phyloP scores from a whole-genome alignment of 768 basidiomycete genomes.

The Lenzites betulinus region DNA sequence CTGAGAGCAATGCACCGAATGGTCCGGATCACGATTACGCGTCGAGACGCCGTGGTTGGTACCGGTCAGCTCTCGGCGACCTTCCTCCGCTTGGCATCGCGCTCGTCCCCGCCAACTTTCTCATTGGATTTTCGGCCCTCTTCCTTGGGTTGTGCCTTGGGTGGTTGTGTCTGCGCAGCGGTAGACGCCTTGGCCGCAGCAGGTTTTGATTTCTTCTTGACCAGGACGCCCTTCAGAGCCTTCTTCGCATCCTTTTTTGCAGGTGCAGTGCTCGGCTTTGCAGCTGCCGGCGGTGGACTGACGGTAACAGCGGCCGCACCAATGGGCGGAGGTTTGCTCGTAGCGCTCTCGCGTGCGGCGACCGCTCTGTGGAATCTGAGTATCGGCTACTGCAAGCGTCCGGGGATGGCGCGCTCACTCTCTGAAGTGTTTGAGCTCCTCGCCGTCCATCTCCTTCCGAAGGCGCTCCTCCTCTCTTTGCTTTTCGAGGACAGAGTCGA shows the following conservation, averaged over 20 bases:
- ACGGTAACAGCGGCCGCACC: constrained; percentile 26
- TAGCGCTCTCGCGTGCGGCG: constrained; percentile 61
- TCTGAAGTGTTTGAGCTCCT: constrained; percentile 77
- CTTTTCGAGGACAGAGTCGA: constrained; percentile 78
- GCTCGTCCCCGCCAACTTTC: constrained; percentile 28
- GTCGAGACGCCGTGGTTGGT: too few species aligned
- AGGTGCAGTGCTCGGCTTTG: constrained; percentile 28
- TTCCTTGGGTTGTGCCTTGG: constrained; percentile 24
- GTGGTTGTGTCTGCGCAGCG: constrained; percentile 1
- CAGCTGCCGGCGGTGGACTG: constrained; percentile 29
- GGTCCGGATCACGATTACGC: too few species aligned
- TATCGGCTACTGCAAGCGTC: not conserved
- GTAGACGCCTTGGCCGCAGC: constrained; percentile 7
- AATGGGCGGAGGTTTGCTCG: constrained; percentile 39
- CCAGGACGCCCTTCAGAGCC: constrained; percentile 73
- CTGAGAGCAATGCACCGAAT: too few species aligned
- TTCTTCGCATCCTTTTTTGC: constrained; percentile 68
- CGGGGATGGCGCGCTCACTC: constrained; percentile 48
- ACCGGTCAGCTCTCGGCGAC: constrained; percentile 37
- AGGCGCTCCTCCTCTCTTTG: constrained; percentile 76
- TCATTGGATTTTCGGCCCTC: constrained; percentile 11
- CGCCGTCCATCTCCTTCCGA: constrained; percentile 73
- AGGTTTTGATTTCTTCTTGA: constrained; percentile 70
- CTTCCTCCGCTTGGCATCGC: constrained; percentile 62
- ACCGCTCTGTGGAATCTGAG: constrained; percentile 51